phyloP scores from a whole-genome alignment of 2,329 filamentous ascomycete genomes.

The Cercospora sp. region DNA sequence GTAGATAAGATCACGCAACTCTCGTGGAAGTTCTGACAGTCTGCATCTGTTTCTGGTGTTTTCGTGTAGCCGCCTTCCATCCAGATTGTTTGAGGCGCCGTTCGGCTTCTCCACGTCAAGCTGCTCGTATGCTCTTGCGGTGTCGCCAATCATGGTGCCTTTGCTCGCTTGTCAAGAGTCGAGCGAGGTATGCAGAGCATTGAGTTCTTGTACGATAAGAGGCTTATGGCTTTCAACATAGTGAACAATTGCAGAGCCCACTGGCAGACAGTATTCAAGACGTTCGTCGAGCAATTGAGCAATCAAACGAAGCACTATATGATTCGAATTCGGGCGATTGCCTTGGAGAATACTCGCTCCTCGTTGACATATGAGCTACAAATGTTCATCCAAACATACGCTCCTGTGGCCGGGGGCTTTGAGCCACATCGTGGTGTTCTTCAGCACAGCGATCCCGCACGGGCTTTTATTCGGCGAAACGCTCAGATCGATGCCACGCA shows the following conservation, averaged over 20 bases:
- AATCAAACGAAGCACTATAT: not conserved
- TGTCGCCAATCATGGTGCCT: not conserved
- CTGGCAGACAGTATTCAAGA: not conserved
- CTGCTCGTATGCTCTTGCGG: not conserved
- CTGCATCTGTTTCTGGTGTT: not conserved
- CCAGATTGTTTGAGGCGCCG: not conserved
- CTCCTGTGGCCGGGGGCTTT: not conserved
- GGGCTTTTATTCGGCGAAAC: not conserved
- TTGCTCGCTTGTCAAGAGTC: not conserved
- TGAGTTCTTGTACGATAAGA: not conserved
- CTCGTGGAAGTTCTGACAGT: slow-evolving; percentile 9
- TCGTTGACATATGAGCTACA: not conserved
- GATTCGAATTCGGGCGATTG: not conserved
- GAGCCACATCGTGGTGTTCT: not conserved
- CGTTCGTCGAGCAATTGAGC: not conserved
- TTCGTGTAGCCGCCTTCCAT: not conserved
- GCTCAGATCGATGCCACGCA: not conserved
- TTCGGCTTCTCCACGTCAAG: not conserved
- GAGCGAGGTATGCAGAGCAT: not conserved
- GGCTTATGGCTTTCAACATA: not conserved
- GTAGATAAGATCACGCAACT: slow-evolving; percentile 17
- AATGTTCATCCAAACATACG: not conserved
- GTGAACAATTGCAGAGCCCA: not conserved
- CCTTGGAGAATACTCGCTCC: not conserved
- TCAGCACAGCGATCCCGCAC: not conserved